Percentiles rank a stretch among this genome's conserved stretches.
phyloP scores from a whole-genome alignment of 768 basidiomycete species.

The Rhodosporidiobolus sp. region DNA sequence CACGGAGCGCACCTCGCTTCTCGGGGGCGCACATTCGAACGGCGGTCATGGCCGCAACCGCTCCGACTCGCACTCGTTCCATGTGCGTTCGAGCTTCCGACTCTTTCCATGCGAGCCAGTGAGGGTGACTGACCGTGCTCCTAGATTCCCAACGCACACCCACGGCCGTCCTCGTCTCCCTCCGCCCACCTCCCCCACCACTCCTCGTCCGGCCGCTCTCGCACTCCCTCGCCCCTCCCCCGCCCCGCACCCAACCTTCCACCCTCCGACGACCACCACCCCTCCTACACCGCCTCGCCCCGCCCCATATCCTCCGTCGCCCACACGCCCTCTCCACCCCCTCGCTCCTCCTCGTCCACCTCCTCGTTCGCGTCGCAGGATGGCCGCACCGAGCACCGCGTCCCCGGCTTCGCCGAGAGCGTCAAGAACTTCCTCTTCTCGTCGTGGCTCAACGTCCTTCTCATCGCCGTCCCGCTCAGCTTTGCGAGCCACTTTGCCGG shows the following conservation, averaged over 20 bases:
- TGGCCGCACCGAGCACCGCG: not conserved
- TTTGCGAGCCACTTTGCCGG: constrained; percentile 61
- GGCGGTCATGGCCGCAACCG: too few relatives aligned
- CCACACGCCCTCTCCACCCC: not conserved
- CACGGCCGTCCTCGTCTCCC: constrained; percentile 15
- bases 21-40: not conserved
- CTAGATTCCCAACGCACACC: constrained; percentile 26
- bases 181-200: not conserved
- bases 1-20: constrained; percentile 13
- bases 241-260: not conserved
- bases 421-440: constrained; percentile 48
- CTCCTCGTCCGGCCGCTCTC: not conserved
- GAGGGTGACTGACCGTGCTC: not conserved
- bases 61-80: constrained; percentile 16
- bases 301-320: not conserved
- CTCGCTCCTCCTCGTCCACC: not conserved
- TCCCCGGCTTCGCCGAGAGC: constrained; percentile 38
- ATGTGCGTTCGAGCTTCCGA: constrained; percentile 1
- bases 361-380: not conserved
- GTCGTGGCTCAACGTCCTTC: constrained; percentile 67
- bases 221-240: too few relatives aligned
- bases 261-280: not conserved
- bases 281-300: not conserved
- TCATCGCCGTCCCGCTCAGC: constrained; percentile 75
- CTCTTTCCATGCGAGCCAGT: too few relatives aligned